These are phyloP conservation scores for Globisporangium spinosum DNA, from an alignment of 352 stramenopile species.

Conservation along the genomic window DNA sequence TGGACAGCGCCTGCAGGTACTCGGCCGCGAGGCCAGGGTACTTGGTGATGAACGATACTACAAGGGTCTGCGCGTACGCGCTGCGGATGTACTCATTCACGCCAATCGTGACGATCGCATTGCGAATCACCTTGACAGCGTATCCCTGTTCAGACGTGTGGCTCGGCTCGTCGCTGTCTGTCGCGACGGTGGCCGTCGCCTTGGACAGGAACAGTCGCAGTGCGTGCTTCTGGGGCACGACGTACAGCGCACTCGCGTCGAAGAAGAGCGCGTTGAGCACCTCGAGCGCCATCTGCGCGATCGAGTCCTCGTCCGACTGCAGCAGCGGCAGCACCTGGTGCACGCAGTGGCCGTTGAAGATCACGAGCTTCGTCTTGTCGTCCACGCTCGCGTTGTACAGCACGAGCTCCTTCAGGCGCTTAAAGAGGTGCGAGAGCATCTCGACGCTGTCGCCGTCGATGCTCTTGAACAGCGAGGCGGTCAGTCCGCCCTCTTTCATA, in stretches of 20 bases:
- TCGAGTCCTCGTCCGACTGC: constrained; percentile 45
- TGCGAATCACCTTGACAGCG: constrained; percentile 62
- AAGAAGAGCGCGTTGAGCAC: constrained; percentile 67
- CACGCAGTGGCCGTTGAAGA: constrained; percentile 62
- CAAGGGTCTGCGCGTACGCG: constrained; percentile 44
- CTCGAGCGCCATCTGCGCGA: constrained; percentile 31
- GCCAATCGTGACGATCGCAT: constrained; percentile 55
- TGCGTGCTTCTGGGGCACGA: constrained; percentile 37
- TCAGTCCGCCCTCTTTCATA: constrained; percentile 65
- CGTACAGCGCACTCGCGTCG: constrained; percentile 47
- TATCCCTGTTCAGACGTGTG: constrained; percentile 41
- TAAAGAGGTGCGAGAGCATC: constrained; percentile 48
- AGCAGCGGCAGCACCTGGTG: constrained; percentile 71
- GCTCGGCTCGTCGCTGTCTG: constrained; percentile 16
- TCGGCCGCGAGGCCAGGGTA: constrained; percentile 64
- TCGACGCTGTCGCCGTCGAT: constrained; percentile 66
- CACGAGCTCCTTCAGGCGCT: constrained; percentile 40
- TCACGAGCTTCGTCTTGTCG: constrained; percentile 45
- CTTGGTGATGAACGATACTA: constrained; percentile 48
- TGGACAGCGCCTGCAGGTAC: constrained; percentile 48
- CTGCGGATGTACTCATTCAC: constrained; percentile 62
- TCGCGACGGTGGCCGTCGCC: constrained; percentile 7
- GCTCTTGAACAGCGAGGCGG: constrained; percentile 69
- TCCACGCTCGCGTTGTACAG: constrained; percentile 54
- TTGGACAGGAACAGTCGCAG: constrained; percentile 48